Conservation (phyloP, 2,329 filamentous ascomycete genomes). For the Scytalidium sp. region DNA sequence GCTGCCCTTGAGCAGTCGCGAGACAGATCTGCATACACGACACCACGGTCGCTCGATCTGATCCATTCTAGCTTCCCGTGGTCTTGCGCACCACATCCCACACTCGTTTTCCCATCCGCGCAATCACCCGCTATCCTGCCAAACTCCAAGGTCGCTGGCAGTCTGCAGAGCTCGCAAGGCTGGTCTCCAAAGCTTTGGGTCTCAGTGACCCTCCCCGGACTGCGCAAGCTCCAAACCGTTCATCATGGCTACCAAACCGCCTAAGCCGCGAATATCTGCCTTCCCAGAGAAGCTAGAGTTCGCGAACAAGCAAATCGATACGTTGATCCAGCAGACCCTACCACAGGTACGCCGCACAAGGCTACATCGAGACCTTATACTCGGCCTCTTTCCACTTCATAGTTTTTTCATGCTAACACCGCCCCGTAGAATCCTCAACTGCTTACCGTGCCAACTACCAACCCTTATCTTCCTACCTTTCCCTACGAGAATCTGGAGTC, state of each 20-base stretch:
- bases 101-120: slow-evolving; percentile 4
- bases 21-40: slow-evolving; percentile 10
- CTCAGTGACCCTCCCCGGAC: neutral
- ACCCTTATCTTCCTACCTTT: slow-evolving; percentile 16
- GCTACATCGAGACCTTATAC: neutral
- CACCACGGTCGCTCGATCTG: slow-evolving; percentile 3
- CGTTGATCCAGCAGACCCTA: slow-evolving; percentile 17
- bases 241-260: slow-evolving; percentile 13
- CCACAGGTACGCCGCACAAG: slow-evolving; percentile 19
- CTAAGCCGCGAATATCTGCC: slow-evolving; percentile 6
- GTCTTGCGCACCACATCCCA: neutral
- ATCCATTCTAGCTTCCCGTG: slow-evolving; percentile 1
- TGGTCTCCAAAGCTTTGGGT: neutral
- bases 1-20: slow-evolving; percentile 15
- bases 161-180: neutral
- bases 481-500: slow-evolving; percentile 24
- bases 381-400: neutral
- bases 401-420: slow-evolving; percentile 9
- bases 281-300: slow-evolving; percentile 9
- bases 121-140: neutral
- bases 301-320: slow-evolving; percentile 20
- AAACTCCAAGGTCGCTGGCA: slow-evolving; percentile 2
- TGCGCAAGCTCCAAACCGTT: slow-evolving; percentile 1
- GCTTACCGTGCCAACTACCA: slow-evolving; percentile 19
- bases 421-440: slow-evolving; percentile 22